phyloP scores from a whole-genome alignment of 2,329 filamentous ascomycete genomes.

The Monilinia aucupariae region DNA sequence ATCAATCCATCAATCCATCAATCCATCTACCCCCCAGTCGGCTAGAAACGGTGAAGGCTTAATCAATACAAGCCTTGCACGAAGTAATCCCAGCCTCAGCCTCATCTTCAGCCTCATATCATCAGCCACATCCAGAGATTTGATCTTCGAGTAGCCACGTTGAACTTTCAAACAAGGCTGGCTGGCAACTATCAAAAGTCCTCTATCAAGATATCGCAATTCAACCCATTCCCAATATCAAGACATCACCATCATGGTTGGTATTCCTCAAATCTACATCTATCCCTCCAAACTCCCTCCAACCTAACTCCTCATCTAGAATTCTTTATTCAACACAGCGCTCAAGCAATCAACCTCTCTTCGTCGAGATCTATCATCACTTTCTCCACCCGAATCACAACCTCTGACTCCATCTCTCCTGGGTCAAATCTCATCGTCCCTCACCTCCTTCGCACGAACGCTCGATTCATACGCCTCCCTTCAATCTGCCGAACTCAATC shows the following conservation, averaged over 20 bases:
- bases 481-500: slow-evolving; percentile 81
- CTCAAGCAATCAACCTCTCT: slow-evolving; percentile 79
- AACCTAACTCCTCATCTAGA: slow-evolving; percentile 46
- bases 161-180: slow-evolving; percentile 14
- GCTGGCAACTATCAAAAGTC: background rate
- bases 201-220: too few species aligned
- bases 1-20: too few species aligned
- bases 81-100: too few species aligned
- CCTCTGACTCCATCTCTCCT: slow-evolving; percentile 55
- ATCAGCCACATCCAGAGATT: background rate
- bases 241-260: background rate
- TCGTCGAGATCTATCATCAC: slow-evolving; percentile 67
- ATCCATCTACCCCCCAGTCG: too few species aligned
- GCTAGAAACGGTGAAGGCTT: too few species aligned
- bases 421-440: slow-evolving; percentile 71
- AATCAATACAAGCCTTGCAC: too few species aligned
- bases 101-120: background rate
- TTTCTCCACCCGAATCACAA: slow-evolving; percentile 49
- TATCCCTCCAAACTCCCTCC: too few species aligned
- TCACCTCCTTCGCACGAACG: slow-evolving; percentile 78
- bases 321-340: slow-evolving; percentile 79
- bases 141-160: slow-evolving; percentile 6
- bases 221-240: too few species aligned
- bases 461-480: slow-evolving; percentile 87
- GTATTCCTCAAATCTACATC: background rate